Evolutionary conservation across 306 rosid genomes (phyloP), one percentile per base, ranked within the genome.

Genomic region (Sophora flavescens): DNA sequence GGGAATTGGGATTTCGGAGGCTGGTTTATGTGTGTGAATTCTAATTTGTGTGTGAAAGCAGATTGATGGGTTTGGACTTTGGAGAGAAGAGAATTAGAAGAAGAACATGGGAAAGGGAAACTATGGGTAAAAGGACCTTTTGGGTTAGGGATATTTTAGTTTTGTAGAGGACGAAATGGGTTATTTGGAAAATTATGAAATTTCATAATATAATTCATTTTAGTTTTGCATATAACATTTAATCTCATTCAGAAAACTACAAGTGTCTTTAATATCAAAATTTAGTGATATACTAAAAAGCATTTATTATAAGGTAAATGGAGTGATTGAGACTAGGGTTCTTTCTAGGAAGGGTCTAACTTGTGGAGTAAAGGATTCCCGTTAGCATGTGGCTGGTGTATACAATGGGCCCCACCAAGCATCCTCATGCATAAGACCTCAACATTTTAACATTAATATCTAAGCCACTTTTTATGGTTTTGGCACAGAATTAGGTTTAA

Each of bases 341-440:
- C 54, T 50, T 74, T 51, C 44, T 61, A 54, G 65, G 63, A 10
- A 16, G 50, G 32, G 57, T 3, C 18, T 63, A 53, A 63, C 73
- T 30, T n/a, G 66, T 56, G 76, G 76, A 76, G 76, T 50, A 65
- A 63, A 17, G 75, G 11, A 36, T 30, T 18, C 4, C 61, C 22
- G 54, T 51, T 47, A 48, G 36, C 84, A 84, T 80, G 84, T 84
- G 87, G 53, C 16, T 59, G 16, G 78, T 53, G 76, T 22, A 6
- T 38, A 32, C 0, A 0, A 58, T 58, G 77, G 84, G 79, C 8
- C 12, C 87, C 81, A 75, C 62, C 63, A 56, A 17, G 8, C 6
- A 6, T 4, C 51, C 17, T 35, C 42, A 6, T 42, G 59, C 59
- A 42, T 16, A 38, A 64, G 2, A 48, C 39, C 71, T 70, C 75